Conservation (phyloP, 768 basidiomycete genomes). For the Boletales sp. region DNA sequence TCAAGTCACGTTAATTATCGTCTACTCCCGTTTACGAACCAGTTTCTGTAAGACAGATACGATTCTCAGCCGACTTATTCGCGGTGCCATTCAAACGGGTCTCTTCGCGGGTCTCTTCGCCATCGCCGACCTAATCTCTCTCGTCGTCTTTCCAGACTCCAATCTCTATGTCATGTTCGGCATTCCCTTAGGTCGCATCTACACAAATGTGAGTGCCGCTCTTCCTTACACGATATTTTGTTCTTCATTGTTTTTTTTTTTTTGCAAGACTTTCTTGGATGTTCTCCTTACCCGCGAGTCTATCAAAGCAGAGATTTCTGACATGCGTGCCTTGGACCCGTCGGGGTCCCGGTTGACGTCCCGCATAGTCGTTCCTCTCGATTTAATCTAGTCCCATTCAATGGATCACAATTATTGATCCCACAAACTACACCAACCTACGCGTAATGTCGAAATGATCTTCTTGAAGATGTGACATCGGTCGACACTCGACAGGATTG, state of each 20-base stretch:
- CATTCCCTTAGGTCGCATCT: constrained; percentile 40
- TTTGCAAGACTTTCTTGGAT: constrained; percentile 8
- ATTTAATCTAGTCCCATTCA: no score
- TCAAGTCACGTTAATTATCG: constrained; percentile 5
- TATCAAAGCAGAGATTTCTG: background rate
- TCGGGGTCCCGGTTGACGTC: no score
- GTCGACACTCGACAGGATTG: no score
- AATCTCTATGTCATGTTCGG: constrained; percentile 38
- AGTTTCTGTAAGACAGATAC: constrained; percentile 53
- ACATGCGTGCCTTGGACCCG: background rate
- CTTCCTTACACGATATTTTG: no score
- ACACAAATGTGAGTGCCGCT: constrained; percentile 40
- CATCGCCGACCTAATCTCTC: constrained; percentile 44
- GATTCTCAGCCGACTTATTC: constrained; percentile 50
- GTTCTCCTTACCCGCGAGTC: constrained; percentile 6
- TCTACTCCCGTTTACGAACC: constrained; percentile 42
- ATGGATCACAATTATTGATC: no score
- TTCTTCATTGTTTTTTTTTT: no score
- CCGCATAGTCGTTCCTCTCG: no score
- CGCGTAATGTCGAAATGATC: no score
- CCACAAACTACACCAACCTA: no score
- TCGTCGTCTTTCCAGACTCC: constrained; percentile 25
- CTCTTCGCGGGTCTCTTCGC: constrained; percentile 51
- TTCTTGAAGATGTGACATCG: no score
- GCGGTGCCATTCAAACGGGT: constrained; percentile 54